Percentiles rank a stretch among this genome's conserved stretches.
Evolutionary conservation across 192 early-diverging fungal species (phyloP).

Genomic region (Entomortierella lignicola): DNA sequence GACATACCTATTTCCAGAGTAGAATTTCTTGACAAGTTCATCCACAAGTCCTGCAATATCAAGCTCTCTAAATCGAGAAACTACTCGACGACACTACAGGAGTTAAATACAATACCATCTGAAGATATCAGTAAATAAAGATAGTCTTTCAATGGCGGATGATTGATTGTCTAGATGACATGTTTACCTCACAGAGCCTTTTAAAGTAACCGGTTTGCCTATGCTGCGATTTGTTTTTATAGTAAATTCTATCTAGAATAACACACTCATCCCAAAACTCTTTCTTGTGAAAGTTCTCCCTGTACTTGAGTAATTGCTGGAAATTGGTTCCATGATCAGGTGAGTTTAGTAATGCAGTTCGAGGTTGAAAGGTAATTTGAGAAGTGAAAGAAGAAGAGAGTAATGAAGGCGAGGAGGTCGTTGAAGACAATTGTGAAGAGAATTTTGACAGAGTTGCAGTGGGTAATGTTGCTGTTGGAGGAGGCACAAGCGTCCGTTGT

Average conservation of each 20-base stretch:
- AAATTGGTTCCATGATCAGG: conserved; percentile 22
- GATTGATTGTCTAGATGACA: too few relatives aligned
- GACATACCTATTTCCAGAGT: conserved; percentile 19
- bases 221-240: conserved; percentile 64
- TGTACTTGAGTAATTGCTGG: conserved; percentile 29
- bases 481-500: conserved; percentile 9
- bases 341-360: conserved; percentile 15
- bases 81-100: conserved; percentile 37
- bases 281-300: conserved; percentile 44
- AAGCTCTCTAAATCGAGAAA: conserved; percentile 29
- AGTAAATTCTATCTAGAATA: conserved; percentile 57
- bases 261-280: conserved; percentile 58
- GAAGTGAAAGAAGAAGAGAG: not conserved
- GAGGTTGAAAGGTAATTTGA: conserved; percentile 24
- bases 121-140: too few relatives aligned
- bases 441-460: not conserved
- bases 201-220: conserved; percentile 52
- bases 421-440: conserved; percentile 2
- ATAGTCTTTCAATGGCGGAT: too few relatives aligned
- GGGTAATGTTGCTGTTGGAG: conserved; percentile 17
- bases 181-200: conserved; percentile 53
- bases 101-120: too few relatives aligned
- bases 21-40: conserved; percentile 38
- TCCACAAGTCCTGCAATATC: conserved; percentile 24
- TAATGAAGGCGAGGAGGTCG: not conserved